Percentiles rank a stretch among this genome's conserved stretches.
Evolutionary conservation across 139 green algal genomes (phyloP).

Genomic region (Chlorella sp.): DNA sequence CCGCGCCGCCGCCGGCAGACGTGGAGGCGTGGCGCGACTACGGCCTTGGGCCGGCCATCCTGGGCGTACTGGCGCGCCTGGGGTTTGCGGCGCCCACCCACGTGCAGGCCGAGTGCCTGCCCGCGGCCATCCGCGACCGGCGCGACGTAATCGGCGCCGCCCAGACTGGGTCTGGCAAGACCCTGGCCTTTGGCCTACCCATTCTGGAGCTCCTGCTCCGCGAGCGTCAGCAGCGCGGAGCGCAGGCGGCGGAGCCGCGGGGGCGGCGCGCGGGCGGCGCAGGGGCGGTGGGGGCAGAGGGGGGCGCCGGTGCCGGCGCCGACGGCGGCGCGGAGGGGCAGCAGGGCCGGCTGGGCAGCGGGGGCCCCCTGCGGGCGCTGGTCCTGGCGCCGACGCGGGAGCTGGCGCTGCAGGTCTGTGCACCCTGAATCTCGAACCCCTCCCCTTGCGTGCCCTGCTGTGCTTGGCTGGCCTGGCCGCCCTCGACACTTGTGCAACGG

Average conservation of each 20-base stretch:
- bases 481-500: not conserved
- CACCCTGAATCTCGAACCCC: not conserved
- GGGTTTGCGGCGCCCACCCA: constrained; percentile 74
- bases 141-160: constrained; percentile 94
- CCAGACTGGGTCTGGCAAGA: constrained; percentile 98
- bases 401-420: constrained; percentile 87
- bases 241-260: not conserved
- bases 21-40: constrained; percentile 34
- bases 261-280: not conserved
- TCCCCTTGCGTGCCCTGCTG: not conserved
- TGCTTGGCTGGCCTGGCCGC: too few species aligned
- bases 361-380: constrained; percentile 77
- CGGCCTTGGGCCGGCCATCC: constrained; percentile 34
- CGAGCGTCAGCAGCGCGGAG: constrained; percentile 15
- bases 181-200: constrained; percentile 95
- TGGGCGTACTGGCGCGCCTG: constrained; percentile 18
- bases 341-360: not conserved
- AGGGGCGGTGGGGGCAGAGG: not conserved
- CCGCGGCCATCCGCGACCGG: constrained; percentile 64
- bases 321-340: not conserved
- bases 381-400: constrained; percentile 93
- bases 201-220: constrained; percentile 84
- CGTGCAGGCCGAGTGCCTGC: constrained; percentile 81
- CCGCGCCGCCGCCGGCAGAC: constrained; percentile 11
- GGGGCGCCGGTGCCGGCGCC: not conserved